Conservation (phyloP, 129 eudicot species). For the Artemisia argyi region DNA sequence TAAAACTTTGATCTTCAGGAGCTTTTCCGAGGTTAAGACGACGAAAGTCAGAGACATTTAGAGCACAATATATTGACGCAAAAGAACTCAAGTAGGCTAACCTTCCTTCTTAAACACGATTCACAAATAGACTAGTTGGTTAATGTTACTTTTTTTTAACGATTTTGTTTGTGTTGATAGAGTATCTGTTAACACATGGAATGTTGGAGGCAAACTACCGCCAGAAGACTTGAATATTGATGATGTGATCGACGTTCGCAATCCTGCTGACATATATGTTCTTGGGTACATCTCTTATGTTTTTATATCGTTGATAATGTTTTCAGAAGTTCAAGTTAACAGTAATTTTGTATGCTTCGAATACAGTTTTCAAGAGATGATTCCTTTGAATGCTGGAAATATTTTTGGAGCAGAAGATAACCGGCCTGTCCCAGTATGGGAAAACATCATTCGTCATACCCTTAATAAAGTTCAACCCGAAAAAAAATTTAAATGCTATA, state of each 20-base stretch:
- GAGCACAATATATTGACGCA: conserved; percentile 83
- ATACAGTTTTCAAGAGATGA: conserved; percentile 84
- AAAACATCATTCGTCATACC: conserved; percentile 73
- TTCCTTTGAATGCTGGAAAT: conserved; percentile 89
- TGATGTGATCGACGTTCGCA: conserved; percentile 61
- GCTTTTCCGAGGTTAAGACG: conserved; percentile 69
- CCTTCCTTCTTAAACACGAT: conserved; percentile 10
- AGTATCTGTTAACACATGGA: conserved; percentile 88
- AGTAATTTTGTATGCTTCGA: background rate
- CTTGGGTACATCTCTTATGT: conserved; percentile 50
- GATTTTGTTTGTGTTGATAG: conserved; percentile 36
- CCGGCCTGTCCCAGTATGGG: conserved; percentile 86
- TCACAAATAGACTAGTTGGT: background rate
- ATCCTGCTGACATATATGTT: conserved; percentile 93
- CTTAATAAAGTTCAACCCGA: conserved; percentile 54
- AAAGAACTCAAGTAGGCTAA: conserved; percentile 62
- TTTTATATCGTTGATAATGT: background rate
- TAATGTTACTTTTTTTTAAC: background rate
- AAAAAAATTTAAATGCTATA: conserved; percentile 65
- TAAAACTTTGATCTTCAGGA: conserved; percentile 33
- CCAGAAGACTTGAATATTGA: conserved; percentile 69
- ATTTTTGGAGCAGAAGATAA: conserved; percentile 90
- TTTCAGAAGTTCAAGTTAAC: background rate
- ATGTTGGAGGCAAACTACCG: conserved; percentile 82
- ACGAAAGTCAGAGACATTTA: conserved; percentile 90